Evolutionary conservation across 805 yeast genomes (phyloP).

Genomic region (Wickerhamiella parazyma): DNA sequence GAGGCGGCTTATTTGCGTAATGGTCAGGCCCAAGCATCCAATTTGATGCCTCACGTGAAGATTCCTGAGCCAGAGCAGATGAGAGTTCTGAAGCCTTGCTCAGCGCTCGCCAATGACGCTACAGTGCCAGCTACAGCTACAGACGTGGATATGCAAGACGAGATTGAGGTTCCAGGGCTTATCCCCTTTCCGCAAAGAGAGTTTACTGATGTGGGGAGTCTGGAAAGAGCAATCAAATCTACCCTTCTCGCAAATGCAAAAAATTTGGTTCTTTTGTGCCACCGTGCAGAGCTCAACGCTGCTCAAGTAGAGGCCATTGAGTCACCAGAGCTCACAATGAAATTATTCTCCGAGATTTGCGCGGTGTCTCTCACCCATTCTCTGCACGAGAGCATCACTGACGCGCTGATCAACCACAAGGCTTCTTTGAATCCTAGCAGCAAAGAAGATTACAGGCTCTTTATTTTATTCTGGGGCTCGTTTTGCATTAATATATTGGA

Average conservation of each 20-base stretch:
- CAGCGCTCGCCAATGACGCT: slow-evolving; percentile 9
- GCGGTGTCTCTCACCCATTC: background rate
- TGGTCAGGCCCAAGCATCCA: too few species aligned
- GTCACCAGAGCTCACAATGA: background rate
- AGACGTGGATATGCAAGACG: background rate
- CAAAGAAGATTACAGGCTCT: background rate
- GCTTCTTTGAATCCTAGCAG: background rate
- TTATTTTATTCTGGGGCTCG: slow-evolving; percentile 8
- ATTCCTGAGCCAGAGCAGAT: too few species aligned
- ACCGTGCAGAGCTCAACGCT: background rate
- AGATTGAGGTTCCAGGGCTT: background rate
- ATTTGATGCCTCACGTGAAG: too few species aligned
- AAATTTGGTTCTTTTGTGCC: background rate
- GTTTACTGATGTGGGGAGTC: background rate
- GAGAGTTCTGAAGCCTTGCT: too few species aligned
- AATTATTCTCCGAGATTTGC: background rate
- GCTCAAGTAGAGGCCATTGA: background rate
- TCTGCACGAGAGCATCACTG: background rate
- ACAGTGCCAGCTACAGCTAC: background rate
- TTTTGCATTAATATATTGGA: background rate
- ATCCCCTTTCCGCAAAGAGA: background rate
- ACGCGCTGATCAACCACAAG: background rate
- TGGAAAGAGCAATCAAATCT: background rate
- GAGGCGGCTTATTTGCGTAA: too few species aligned
- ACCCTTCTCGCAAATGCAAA: background rate